These are phyloP conservation scores for Raphidocelis subcapitata DNA, from an alignment of 139 green algal species.

Conservation along the genomic window DNA sequence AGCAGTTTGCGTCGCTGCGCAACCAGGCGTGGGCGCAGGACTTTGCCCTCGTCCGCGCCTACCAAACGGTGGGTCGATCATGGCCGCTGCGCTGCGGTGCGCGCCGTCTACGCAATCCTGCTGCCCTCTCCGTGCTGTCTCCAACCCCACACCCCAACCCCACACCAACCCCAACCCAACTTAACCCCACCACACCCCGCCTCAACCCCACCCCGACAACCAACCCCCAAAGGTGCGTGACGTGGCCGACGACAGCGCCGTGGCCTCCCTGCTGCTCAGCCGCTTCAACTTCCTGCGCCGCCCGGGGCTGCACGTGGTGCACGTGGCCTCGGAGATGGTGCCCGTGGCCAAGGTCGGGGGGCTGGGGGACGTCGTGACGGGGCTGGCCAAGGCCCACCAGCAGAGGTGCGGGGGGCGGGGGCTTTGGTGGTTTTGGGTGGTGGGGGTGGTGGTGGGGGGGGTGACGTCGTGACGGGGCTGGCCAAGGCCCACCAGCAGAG, in stretches of 20 bases:
- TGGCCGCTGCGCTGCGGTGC: no score
- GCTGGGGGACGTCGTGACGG: slow-evolving; percentile 95
- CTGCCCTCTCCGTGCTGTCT: no score
- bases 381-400: slow-evolving; percentile 82
- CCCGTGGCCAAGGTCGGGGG: slow-evolving; percentile 97
- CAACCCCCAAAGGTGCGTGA: no score
- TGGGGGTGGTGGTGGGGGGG: no score
- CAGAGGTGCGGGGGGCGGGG: slow-evolving; percentile 78
- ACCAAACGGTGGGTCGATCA: slow-evolving; percentile 4
- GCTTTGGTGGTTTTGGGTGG: no score
- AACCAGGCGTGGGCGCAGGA: slow-evolving; percentile 40
- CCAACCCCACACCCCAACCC: no score
- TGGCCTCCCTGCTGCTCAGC: slow-evolving; percentile 27
- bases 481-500: no score
- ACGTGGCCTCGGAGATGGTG: slow-evolving; percentile 96
- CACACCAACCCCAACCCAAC: no score
- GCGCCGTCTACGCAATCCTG: no score
- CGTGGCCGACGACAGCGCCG: slow-evolving; percentile 9
- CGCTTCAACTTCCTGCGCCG: slow-evolving; percentile 29
- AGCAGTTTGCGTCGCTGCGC: slow-evolving; percentile 39
- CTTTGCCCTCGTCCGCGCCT: slow-evolving; percentile 25
- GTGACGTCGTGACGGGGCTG: no score
- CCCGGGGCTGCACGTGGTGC: slow-evolving; percentile 72
- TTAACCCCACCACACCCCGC: no score
- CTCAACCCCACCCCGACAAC: no score